A percentile compares a stretch with the other conserved stretches of the same genome.
Evolutionary conservation across 345 rosid genomes (phyloP).

Genomic region (Adansonia digitata): DNA sequence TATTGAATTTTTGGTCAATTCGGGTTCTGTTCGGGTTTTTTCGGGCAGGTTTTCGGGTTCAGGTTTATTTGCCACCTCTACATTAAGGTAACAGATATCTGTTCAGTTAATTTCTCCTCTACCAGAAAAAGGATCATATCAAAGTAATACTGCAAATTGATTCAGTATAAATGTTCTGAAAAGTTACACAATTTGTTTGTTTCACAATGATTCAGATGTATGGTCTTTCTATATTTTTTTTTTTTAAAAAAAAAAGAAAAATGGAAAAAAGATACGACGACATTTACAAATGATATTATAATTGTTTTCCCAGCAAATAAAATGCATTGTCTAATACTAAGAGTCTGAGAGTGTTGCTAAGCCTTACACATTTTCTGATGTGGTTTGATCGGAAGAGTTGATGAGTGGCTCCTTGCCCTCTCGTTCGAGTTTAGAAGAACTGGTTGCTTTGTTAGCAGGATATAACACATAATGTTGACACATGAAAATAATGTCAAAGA

Average conservation of each 20-base stretch:
- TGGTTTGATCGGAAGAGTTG: conserved; percentile 29
- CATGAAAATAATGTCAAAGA: conserved; percentile 85
- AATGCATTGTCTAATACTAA: neutral
- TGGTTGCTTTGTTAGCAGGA: conserved; percentile 35
- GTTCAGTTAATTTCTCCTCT: neutral
- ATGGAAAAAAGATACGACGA: neutral
- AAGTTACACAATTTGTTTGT: conserved; percentile 1
- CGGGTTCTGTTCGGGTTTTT: too few species aligned
- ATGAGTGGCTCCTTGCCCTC: conserved; percentile 53
- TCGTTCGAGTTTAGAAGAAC: conserved; percentile 24
- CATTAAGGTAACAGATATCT: neutral
- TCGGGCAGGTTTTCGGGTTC: too few species aligned
- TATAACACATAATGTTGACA: conserved; percentile 75
- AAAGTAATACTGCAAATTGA: neutral
- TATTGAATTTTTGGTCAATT: too few species aligned
- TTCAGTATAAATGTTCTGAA: neutral
- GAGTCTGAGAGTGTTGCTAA: neutral
- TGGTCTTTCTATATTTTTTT: conserved; percentile 3
- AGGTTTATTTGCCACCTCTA: too few species aligned
- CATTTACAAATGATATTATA: neutral
- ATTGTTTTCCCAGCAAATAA: neutral
- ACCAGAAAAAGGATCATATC: neutral
- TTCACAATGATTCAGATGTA: neutral
- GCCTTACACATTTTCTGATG: conserved; percentile 40
- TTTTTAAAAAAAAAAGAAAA: too few species aligned